These are phyloP conservation scores for Tephrocybe sp. DNA, from an alignment of 768 basidiomycete species.

Conservation along the genomic window DNA sequence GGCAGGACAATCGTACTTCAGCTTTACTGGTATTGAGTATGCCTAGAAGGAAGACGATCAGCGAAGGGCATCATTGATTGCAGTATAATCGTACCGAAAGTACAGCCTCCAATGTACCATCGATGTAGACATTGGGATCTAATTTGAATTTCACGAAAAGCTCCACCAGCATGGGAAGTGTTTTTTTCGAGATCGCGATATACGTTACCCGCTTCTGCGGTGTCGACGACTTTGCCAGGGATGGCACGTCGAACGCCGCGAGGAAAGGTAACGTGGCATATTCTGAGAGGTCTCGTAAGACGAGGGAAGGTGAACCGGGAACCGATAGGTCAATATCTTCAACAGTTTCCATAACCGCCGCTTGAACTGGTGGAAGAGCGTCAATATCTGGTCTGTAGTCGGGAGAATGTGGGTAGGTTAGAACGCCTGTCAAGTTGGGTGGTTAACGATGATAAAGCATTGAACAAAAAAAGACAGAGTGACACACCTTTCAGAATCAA, in stretches of 20 bases:
- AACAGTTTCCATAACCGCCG: conserved; percentile 70
- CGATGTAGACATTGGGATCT: conserved; percentile 59
- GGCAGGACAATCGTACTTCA: conserved; percentile 93
- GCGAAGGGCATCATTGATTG: background rate
- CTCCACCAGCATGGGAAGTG: conserved; percentile 82
- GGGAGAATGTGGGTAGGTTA: conserved; percentile 79
- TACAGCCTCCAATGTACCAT: conserved; percentile 84
- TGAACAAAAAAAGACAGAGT: background rate
- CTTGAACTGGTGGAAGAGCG: conserved; percentile 73
- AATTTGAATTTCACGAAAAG: conserved; percentile 69
- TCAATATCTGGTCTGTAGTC: conserved; percentile 92
- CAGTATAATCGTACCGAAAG: conserved; percentile 52
- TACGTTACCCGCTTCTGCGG: conserved; percentile 76
- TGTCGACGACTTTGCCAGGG: conserved; percentile 35
- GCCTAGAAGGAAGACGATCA: conserved; percentile 44
- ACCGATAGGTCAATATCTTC: conserved; percentile 62
- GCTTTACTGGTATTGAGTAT: conserved; percentile 85
- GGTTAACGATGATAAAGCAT: background rate
- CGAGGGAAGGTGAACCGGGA: conserved; percentile 61
- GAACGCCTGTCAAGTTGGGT: conserved; percentile 44
- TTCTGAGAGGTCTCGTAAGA: conserved; percentile 84
- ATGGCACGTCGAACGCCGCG: conserved; percentile 64
- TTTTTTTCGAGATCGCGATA: conserved; percentile 84
- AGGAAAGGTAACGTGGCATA: conserved; percentile 86
- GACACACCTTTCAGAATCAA: conserved; percentile 68